Percentiles rank a stretch among this genome's conserved stretches.
phyloP scores from a whole-genome alignment of 768 basidiomycete species.

The Lyophyllum shimeji region DNA sequence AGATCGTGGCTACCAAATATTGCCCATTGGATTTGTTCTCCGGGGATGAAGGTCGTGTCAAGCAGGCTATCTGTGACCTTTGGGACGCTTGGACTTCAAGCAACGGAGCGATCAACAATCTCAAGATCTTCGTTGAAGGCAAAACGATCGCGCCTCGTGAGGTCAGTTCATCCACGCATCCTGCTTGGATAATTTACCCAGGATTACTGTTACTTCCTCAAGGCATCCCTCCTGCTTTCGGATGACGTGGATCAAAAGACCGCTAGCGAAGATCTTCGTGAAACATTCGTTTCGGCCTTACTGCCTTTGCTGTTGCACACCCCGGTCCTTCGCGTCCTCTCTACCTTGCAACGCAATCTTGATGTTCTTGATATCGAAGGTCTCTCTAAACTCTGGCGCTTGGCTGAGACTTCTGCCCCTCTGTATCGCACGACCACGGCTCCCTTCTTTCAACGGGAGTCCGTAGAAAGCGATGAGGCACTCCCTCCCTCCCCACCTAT shows the following conservation, averaged over 20 bases:
- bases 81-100: conserved; percentile 73
- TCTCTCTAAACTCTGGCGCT: conserved; percentile 47
- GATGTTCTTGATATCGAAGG: conserved; percentile 89
- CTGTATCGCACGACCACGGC: conserved; percentile 21
- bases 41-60: conserved; percentile 55
- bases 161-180: conserved; percentile 36
- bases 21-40: conserved; percentile 94
- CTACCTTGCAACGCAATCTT: conserved; percentile 68
- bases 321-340: conserved; percentile 53
- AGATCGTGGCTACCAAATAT: conserved; percentile 48
- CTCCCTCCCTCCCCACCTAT: conserved; percentile 27
- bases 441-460: conserved; percentile 19
- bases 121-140: conserved; percentile 77
- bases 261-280: conserved; percentile 34
- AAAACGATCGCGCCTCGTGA: conserved; percentile 54
- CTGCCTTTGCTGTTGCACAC: conserved; percentile 47
- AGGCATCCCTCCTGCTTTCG: conserved; percentile 30
- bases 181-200: background rate
- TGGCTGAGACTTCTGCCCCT: conserved; percentile 25
- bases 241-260: conserved; percentile 14
- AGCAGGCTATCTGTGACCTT: conserved; percentile 63
- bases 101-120: conserved; percentile 72
- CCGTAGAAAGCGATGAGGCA: background rate
- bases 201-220: background rate
- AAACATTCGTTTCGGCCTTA: conserved; percentile 51